phyloP scores from a whole-genome alignment of 2,329 filamentous ascomycete species.

The Pseudogymnoascus sp. region DNA sequence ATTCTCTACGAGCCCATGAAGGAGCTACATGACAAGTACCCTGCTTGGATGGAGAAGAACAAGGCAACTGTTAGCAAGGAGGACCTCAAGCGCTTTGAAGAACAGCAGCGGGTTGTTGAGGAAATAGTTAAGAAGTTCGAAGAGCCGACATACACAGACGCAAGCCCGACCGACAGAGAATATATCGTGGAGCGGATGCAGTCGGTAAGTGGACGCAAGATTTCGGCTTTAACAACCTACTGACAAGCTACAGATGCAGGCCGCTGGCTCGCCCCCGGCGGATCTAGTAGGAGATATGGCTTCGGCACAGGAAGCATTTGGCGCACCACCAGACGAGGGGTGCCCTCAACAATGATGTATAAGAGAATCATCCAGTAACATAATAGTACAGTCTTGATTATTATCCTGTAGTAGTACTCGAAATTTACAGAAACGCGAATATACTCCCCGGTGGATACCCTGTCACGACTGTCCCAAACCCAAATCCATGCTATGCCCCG shows the following conservation, averaged over 20 bases:
- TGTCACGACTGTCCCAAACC: slow-evolving; percentile 11
- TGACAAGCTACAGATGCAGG: slow-evolving; percentile 73
- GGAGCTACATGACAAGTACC: slow-evolving; percentile 88
- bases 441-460: slow-evolving; percentile 9
- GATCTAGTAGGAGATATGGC: slow-evolving; percentile 89
- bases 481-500: slow-evolving; percentile 12
- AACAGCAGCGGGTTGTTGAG: slow-evolving; percentile 69
- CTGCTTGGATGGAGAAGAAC: slow-evolving; percentile 79
- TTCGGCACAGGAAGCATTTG: slow-evolving; percentile 66
- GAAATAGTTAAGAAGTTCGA: slow-evolving; percentile 92
- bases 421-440: slow-evolving; percentile 11
- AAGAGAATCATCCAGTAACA: background rate
- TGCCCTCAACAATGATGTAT: slow-evolving; percentile 52
- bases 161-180: slow-evolving; percentile 72
- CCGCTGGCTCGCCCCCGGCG: slow-evolving; percentile 77
- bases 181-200: slow-evolving; percentile 98
- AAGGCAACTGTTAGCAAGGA: slow-evolving; percentile 55
- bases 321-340: slow-evolving; percentile 51
- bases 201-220: slow-evolving; percentile 54
- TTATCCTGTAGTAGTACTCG: slow-evolving; percentile 2
- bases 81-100: slow-evolving; percentile 72
- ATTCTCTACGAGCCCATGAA: slow-evolving; percentile 99
- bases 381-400: background rate
- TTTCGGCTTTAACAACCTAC: slow-evolving; percentile 12
- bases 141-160: slow-evolving; percentile 70